These are phyloP conservation scores for Lasiosphaeria hispida DNA, from an alignment of 495 filamentous ascomycete species.

Conservation along the genomic window DNA sequence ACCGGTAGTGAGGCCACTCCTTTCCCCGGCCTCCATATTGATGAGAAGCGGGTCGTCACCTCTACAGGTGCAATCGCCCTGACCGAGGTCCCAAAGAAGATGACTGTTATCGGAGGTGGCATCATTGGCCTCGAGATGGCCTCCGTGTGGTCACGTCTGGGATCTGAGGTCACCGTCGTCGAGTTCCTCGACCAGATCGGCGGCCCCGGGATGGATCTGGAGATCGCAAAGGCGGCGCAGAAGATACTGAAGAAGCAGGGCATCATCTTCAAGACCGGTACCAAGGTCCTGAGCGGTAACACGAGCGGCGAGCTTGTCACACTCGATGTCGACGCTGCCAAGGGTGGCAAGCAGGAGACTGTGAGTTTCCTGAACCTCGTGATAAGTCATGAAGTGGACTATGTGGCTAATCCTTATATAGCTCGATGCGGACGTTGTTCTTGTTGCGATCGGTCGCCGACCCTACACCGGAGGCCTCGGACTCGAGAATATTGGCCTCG, in stretches of 20 bases:
- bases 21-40: constrained; percentile 92
- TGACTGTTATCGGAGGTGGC: constrained; percentile 96
- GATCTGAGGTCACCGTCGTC: constrained; percentile 91
- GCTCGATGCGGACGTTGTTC: constrained; percentile 93
- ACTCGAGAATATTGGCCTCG: constrained; percentile 90
- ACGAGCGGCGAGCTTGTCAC: constrained; percentile 70
- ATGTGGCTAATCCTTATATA: constrained; percentile 33
- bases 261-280: constrained; percentile 96
- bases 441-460: constrained; percentile 93
- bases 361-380: constrained; percentile 46
- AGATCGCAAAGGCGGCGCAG: constrained; percentile 87
- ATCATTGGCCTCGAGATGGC: constrained; percentile 99
- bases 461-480: constrained; percentile 91
- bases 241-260: constrained; percentile 96
- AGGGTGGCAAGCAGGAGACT: constrained; percentile 91
- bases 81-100: constrained; percentile 88
- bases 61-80: constrained; percentile 92
- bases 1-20: constrained; percentile 93
- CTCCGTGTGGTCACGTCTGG: constrained; percentile 93
- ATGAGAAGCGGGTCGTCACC: constrained; percentile 95
- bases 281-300: constrained; percentile 88
- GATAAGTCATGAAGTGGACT: neutral
- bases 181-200: constrained; percentile 96
- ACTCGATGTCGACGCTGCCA: constrained; percentile 84
- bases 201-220: constrained; percentile 94